Conservation (phyloP, 2,329 filamentous ascomycete genomes). For the Malbranchea zuffiana region DNA sequence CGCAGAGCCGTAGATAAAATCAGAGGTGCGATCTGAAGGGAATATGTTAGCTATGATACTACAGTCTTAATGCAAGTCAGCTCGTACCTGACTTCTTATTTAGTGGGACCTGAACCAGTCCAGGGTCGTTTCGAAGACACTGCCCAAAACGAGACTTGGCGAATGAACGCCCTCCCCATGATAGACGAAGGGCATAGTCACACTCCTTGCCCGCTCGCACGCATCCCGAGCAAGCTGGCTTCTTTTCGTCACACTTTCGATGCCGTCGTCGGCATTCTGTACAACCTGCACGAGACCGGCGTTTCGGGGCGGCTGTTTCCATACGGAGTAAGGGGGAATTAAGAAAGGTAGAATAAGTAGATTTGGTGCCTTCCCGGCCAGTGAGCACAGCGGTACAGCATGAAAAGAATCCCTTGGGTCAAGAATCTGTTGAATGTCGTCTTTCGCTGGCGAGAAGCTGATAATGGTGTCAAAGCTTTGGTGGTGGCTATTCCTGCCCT, state of each 20-base stretch:
- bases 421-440: too few relatives aligned
- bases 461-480: too few relatives aligned
- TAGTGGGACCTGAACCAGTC: constrained; percentile 11
- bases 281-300: constrained; percentile 15
- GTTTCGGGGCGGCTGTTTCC: constrained; percentile 8
- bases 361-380: too few relatives aligned
- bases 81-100: constrained; percentile 8
- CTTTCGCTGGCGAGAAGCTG: too few relatives aligned
- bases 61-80: too few relatives aligned
- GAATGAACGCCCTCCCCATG: constrained; percentile 16
- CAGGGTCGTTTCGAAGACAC: constrained; percentile 14
- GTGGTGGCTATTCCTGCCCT: too few relatives aligned
- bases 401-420: too few relatives aligned
- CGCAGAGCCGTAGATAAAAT: too few relatives aligned
- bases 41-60: too few relatives aligned
- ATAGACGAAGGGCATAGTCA: constrained; percentile 12
- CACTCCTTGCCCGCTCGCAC: constrained; percentile 11
- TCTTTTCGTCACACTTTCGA: constrained; percentile 16
- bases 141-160: constrained; percentile 15
- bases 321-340: neutral
- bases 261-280: constrained; percentile 15
- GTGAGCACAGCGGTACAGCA: too few relatives aligned
- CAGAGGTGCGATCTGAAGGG: too few relatives aligned
- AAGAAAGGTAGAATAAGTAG: too few relatives aligned
- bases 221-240: constrained; percentile 13